phyloP scores from a whole-genome alignment of 768 basidiomycete species.

The Tricholomella constricta region DNA sequence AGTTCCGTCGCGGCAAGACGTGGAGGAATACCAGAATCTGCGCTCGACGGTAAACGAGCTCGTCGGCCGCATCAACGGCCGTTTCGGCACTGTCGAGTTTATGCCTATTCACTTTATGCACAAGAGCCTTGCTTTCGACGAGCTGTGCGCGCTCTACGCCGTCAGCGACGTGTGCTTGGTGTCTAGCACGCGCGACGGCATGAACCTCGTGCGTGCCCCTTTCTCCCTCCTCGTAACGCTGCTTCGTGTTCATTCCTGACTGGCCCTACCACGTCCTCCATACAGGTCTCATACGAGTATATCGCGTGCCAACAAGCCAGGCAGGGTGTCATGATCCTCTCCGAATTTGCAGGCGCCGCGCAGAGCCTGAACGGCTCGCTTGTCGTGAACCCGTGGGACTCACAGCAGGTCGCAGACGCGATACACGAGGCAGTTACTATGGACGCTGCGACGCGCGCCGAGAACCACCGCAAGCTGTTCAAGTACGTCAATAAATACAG shows the following conservation, averaged over 20 bases:
- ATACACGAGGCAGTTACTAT: slow-evolving; percentile 95
- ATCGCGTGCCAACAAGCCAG: slow-evolving; percentile 91
- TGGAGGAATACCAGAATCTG: slow-evolving; percentile 98
- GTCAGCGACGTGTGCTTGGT: slow-evolving; percentile 96
- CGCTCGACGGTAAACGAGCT: slow-evolving; percentile 96
- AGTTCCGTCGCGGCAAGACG: slow-evolving; percentile 96
- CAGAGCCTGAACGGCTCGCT: slow-evolving; percentile 94
- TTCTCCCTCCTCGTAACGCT: background rate
- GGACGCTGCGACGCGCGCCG: slow-evolving; percentile 77
- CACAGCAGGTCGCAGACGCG: slow-evolving; percentile 97
- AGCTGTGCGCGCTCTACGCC: slow-evolving; percentile 96
- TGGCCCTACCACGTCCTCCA: slow-evolving; percentile 33
- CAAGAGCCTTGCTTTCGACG: slow-evolving; percentile 90
- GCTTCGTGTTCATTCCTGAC: background rate
- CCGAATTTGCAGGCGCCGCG: slow-evolving; percentile 97
- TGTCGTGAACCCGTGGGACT: slow-evolving; percentile 99
- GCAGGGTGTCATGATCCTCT: slow-evolving; percentile 96
- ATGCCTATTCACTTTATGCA: slow-evolving; percentile 99
- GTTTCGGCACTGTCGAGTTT: slow-evolving; percentile 98
- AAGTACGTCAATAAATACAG: slow-evolving; percentile 96
- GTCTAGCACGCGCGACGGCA: slow-evolving; percentile 93
- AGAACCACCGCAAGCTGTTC: slow-evolving; percentile 95
- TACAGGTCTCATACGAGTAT: slow-evolving; percentile 96
- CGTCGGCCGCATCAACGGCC: slow-evolving; percentile 97
- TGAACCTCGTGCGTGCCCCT: slow-evolving; percentile 87